phyloP scores from a whole-genome alignment of 768 basidiomycete genomes.

The Lactifluus piperatus region DNA sequence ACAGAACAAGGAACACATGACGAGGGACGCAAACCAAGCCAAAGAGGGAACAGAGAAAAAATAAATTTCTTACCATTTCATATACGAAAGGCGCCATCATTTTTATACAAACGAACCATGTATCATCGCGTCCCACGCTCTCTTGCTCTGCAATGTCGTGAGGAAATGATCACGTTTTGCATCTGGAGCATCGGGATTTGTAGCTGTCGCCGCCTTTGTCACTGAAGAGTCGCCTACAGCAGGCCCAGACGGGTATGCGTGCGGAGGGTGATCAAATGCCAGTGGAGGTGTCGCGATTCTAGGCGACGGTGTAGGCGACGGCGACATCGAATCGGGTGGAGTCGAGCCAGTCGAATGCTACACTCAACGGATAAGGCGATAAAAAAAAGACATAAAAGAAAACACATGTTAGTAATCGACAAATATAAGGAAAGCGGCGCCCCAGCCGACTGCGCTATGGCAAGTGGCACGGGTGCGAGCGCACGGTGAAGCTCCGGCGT shows the following conservation, averaged over 20 bases:
- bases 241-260: conserved; percentile 6
- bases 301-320: conserved; percentile 9
- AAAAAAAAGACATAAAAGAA: background rate
- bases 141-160: conserved; percentile 50
- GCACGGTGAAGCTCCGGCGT: conserved; percentile 30
- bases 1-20: background rate
- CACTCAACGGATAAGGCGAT: too few species aligned
- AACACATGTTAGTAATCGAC: conserved; percentile 5
- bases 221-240: background rate
- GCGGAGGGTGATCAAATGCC: background rate
- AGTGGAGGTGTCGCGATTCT: conserved; percentile 14
- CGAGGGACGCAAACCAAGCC: background rate
- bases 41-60: background rate
- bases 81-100: background rate
- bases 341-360: conserved; percentile 12
- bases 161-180: conserved; percentile 42
- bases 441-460: conserved; percentile 9
- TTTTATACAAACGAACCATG: conserved; percentile 50
- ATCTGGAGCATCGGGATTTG: conserved; percentile 17
- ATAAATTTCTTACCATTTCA: background rate
- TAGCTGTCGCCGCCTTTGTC: background rate
- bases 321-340: conserved; percentile 3
- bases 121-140: conserved; percentile 59
- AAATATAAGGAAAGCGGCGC: conserved; percentile 4
- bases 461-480: conserved; percentile 20